These are phyloP conservation scores for Phytophthora agathidicida DNA, from an alignment of 352 stramenopile species.

Conservation along the genomic window DNA sequence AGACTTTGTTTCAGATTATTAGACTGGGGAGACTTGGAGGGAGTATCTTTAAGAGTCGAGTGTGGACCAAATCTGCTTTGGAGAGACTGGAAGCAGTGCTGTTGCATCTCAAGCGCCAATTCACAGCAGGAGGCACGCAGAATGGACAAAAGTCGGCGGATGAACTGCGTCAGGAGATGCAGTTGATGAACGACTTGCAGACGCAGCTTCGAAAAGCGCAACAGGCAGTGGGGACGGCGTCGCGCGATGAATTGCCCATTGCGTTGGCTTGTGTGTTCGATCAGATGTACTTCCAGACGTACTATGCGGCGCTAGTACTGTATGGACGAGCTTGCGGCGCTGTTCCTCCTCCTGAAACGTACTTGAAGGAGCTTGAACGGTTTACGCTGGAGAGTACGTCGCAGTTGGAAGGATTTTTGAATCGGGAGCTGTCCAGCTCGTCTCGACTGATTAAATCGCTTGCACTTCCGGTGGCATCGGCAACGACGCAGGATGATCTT, in stretches of 20 bases:
- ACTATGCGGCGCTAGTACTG: slow-evolving; percentile 75
- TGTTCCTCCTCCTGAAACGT: slow-evolving; percentile 61
- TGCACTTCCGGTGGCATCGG: slow-evolving; percentile 38
- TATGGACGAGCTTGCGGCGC: slow-evolving; percentile 69
- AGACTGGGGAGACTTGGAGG: slow-evolving; percentile 55
- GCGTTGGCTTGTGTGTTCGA: slow-evolving; percentile 68
- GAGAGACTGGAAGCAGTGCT: slow-evolving; percentile 56
- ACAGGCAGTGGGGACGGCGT: slow-evolving; percentile 47
- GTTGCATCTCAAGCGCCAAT: slow-evolving; percentile 58
- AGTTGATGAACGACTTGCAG: slow-evolving; percentile 60
- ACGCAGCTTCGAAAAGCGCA: slow-evolving; percentile 53
- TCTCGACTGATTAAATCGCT: slow-evolving; percentile 44
- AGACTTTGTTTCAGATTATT: slow-evolving; percentile 64
- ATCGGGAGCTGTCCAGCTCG: slow-evolving; percentile 44
- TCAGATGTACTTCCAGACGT: slow-evolving; percentile 84
- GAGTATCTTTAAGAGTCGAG: slow-evolving; percentile 62
- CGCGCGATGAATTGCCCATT: slow-evolving; percentile 65
- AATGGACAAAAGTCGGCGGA: slow-evolving; percentile 68
- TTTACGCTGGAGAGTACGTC: slow-evolving; percentile 44
- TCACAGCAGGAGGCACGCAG: slow-evolving; percentile 55
- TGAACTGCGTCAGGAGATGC: slow-evolving; percentile 61
- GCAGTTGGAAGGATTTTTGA: slow-evolving; percentile 64
- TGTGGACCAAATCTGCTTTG: slow-evolving; percentile 63
- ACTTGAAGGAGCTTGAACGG: slow-evolving; percentile 60
- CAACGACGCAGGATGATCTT: slow-evolving; percentile 23